Evolutionary conservation across 2,329 filamentous ascomycete genomes (phyloP), one percentile per base, ranked within the genome.

Genomic region (Oidium heveae): DNA sequence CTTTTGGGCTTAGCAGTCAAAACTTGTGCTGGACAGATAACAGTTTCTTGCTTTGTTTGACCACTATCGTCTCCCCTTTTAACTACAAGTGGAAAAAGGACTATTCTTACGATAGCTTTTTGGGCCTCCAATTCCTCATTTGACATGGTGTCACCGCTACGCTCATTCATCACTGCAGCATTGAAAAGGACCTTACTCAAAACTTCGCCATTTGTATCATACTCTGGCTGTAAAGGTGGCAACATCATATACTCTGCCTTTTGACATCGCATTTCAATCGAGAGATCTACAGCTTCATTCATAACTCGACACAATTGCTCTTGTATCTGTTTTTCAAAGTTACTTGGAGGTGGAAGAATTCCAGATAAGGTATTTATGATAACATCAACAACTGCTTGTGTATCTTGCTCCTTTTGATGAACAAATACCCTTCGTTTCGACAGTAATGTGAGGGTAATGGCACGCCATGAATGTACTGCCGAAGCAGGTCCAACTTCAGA

Each of bases 181-280:
- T 94, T 94, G 76, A 98, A 98, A 57, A 79, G 75, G 10, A 96
- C 86, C 55, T 88, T 89, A 55, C 85, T 83, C 16, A 82, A 75
- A 9, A 98, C 76, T 63, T 96, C 89, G 61, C 91, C 91, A 58
- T 91, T 86, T 61, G 80, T 82, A 67, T 96, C 88, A 68, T 94
- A 96, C 67, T 95, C 87, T 22, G 91, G 91, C 67, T 91, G 86
- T 55, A 94, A 73, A 4, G 91, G 91, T 32, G 91, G 89, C 18
- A 96, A 79, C 89, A 98, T 98, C 72, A 94, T 91, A 71, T 94
- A 98, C 70, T 96, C 91, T 39, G 91, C 87, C 57, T 86, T 80
- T 67, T 98, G 91, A 16, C 84, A 93, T 65, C 91, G 87, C 91
- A 98, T 98, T 70, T 95, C 88, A 60, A 98, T 80, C 0, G 87